A percentile compares a stretch with the other conserved stretches of the same genome.
Conservation (phyloP, 306 rosid species). For the Prunus campanulata region DNA sequence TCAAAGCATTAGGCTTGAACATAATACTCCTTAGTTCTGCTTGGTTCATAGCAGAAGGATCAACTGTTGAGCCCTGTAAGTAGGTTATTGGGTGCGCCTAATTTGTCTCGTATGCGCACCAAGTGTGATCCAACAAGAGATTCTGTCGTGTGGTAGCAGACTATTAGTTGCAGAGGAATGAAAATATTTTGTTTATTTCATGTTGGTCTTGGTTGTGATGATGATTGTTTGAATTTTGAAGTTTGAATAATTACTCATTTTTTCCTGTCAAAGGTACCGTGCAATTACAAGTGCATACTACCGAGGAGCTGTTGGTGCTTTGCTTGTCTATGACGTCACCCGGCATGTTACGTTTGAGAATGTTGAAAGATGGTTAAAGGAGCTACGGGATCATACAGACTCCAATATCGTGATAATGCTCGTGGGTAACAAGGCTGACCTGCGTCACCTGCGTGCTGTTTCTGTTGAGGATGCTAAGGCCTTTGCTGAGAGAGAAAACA, state of each 20-base stretch:
- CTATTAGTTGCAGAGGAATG: not conserved
- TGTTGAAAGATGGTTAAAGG: conserved; percentile 64
- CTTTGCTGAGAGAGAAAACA: conserved; percentile 51
- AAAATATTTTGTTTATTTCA: not conserved
- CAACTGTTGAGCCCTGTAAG: not conserved
- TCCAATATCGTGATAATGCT: conserved; percentile 56
- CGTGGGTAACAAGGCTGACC: conserved; percentile 56
- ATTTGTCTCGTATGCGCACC: not conserved
- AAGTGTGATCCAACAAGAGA: not conserved
- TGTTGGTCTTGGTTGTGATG: conserved; percentile 6
- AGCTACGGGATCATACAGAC: conserved; percentile 61
- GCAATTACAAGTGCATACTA: conserved; percentile 64
- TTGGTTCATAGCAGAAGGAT: not conserved
- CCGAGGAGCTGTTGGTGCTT: conserved; percentile 59
- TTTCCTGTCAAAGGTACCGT: conserved; percentile 39
- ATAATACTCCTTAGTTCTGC: not conserved
- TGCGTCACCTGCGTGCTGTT: conserved; percentile 51
- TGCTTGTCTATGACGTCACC: conserved; percentile 54
- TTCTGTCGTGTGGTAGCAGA: not conserved
- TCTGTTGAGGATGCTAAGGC: conserved; percentile 50
- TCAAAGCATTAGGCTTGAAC: not conserved
- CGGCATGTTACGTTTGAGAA: conserved; percentile 56
- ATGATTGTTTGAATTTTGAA: not conserved
- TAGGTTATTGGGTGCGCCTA: not conserved
- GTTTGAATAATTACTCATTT: not conserved